Base-by-base conservation (phyloP, 2,329 filamentous ascomycete species). In the Colletotrichum tanaceti region DNA sequence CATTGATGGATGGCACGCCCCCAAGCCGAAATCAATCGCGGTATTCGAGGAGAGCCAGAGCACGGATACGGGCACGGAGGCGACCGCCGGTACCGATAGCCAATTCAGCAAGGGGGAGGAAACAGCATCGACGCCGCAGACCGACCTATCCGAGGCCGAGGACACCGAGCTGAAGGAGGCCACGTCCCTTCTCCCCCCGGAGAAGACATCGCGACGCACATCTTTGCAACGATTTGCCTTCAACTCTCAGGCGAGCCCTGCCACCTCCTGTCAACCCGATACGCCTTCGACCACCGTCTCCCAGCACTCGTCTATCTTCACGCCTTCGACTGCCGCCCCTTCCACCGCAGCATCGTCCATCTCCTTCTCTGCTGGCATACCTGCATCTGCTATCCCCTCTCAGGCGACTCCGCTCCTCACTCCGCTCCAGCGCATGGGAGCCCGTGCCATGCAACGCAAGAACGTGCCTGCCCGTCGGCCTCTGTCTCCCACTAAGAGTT, bases 381-480 rank as follows among this genome's bases (percentile, higher is more conserved):
- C 53, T 7, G 38, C 63, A 14, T 50, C 65, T 2, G 79, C 78
- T 20, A 82, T 82, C 35, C 75, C 82, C 38, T 75, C 79, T 72
- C 80, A 85, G 54, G 78, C 82, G 70, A 76, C 82, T 60, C 72
- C 81, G 69, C 75, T 85, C 70, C 73, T 81, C 71, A 88, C 86
- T 0, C 86, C 86, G 3, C 77, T 89, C 4, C 85, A 88, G 70
- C 83, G 86, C 50, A 80, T 89, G 38, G 84, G 85, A 18, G 80
- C 79, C 39, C 80, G 79, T 67, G 86, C 86, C 1, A 68, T 85
- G 10, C 74, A 75, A 22, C 77, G 78, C 32, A 70, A 68, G 64
- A 22, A 72, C 74, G 54, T 72, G 64, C 53, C 67, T 38, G 55
- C 67, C 76, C 78, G 10, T 75, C 77, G 58, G 53, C 46, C 57